Conservation (phyloP, 75 land plant species). For the Azolla pinnata region DNA sequence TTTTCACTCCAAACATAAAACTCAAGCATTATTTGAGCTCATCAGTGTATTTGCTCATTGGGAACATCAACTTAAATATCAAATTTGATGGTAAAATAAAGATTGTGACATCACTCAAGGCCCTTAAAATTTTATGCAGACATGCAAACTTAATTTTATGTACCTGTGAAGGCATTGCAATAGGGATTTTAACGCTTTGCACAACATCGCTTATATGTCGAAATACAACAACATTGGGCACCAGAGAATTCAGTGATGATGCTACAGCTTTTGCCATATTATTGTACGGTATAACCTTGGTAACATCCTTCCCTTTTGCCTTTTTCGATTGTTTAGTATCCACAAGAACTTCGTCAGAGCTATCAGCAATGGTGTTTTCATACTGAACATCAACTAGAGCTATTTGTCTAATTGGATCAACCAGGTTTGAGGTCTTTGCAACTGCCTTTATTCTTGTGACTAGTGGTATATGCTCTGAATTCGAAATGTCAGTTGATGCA, state of each 20-base stretch:
- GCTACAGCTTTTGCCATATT: constrained; percentile 3
- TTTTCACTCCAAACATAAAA: too few relatives aligned
- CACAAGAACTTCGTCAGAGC: not conserved
- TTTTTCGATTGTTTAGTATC: not conserved
- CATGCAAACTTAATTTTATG: too few relatives aligned
- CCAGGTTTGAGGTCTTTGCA: not conserved
- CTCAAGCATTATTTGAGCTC: too few relatives aligned
- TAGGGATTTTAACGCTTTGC: too few relatives aligned
- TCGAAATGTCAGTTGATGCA: not conserved
- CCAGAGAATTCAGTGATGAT: not conserved
- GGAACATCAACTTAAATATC: too few relatives aligned
- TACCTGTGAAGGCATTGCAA: too few relatives aligned
- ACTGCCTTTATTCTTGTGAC: not conserved
- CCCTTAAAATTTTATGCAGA: too few relatives aligned
- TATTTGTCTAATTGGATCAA: not conserved
- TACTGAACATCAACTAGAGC: constrained; percentile 1
- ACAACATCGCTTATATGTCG: too few relatives aligned
- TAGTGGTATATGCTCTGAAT: not conserved
- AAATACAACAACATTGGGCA: not conserved
- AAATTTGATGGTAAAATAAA: too few relatives aligned
- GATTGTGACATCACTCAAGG: too few relatives aligned
- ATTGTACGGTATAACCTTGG: not conserved
- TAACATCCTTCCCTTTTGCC: not conserved
- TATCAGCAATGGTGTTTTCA: not conserved
- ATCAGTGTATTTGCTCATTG: too few relatives aligned